phyloP scores from a whole-genome alignment of 2,329 filamentous ascomycete species.

The Curvularia hawaiiensis region DNA sequence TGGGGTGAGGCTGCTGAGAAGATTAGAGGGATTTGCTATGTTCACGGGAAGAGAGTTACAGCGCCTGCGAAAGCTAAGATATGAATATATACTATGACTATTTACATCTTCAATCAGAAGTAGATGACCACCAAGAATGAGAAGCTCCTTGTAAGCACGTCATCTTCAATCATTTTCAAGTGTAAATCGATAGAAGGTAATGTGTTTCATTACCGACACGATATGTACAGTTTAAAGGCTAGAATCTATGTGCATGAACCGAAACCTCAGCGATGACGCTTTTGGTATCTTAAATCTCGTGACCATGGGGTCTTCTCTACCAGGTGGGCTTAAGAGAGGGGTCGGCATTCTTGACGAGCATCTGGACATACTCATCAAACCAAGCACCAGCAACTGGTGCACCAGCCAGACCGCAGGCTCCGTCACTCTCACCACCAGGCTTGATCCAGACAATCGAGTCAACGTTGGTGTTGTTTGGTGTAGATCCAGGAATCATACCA shows the following conservation, averaged over 20 bases:
- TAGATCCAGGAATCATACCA: conserved; percentile 22
- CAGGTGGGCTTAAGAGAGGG: conserved; percentile 31
- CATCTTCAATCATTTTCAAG: background rate
- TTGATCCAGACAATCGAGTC: conserved; percentile 42
- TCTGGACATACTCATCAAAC: conserved; percentile 38
- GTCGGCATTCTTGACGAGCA: conserved; percentile 36
- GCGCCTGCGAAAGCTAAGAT: conserved; percentile 56
- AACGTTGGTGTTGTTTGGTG: conserved; percentile 30
- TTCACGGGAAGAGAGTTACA: conserved; percentile 54
- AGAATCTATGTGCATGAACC: background rate
- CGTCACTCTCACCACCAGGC: conserved; percentile 39
- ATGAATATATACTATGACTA: conserved; percentile 23
- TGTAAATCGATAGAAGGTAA: background rate
- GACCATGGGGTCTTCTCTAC: background rate
- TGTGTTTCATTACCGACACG: background rate
- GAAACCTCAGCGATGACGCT: background rate
- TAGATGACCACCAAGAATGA: background rate
- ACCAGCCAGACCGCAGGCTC: conserved; percentile 30
- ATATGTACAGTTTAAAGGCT: background rate
- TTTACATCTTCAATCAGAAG: background rate
- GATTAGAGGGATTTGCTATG: conserved; percentile 60
- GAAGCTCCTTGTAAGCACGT: background rate
- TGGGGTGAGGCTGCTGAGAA: conserved; percentile 59
- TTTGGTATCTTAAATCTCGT: background rate
- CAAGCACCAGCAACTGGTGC: conserved; percentile 35